Evolutionary conservation across 352 stramenopile genomes (phyloP), one percentile per base, ranked within the genome.

Genomic region (Globisporangium abappressorium): DNA sequence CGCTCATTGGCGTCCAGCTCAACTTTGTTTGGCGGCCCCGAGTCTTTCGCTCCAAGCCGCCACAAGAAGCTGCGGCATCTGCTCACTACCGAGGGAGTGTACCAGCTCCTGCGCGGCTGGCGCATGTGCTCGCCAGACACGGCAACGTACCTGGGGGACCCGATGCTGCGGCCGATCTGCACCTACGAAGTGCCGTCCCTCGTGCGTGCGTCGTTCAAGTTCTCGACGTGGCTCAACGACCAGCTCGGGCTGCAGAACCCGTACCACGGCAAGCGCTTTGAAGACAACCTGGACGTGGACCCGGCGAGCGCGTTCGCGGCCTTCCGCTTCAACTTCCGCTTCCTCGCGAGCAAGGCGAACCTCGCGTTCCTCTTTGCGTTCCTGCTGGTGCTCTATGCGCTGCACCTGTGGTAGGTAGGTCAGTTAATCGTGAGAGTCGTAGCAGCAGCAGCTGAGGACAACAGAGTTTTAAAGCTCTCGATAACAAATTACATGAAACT

Each of bases 281-380:
- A 92, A 41, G 84, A 93, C 73, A 95, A 95, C 56, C 34, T 91
- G 15, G 68, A 85, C 49, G 80, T 94, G 47, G 81, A 92, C 57
- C 72, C 84, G 30, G 57, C 60, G 9, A 59, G 61, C 18, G 71
- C 53, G 18, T 74, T 72, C 59, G 68, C 65, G 4, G 43, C 53
- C 8, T 96, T 96, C 71, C 86, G 85, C 30, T 92, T 94, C 74
- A 93, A 96, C 74, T 80, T 96, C 58, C 88, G 88, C 69, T 96
- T 94, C 70, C 78, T 96, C 49, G 88, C 88, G 34, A 93, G 82
- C 78, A 94, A 91, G 66, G 73, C 86, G n/a, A 96, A 96, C 75
- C 80, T 96, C 46, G 76, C 73, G 49, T 91, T 85, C 51, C 75
- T 96, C 15, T 60, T 68, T 6, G 72, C 65, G 24, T 81, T 93